These are phyloP conservation scores for Bretziella fagacearum DNA, from an alignment of 2,329 filamentous ascomycete species.

Conservation along the genomic window DNA sequence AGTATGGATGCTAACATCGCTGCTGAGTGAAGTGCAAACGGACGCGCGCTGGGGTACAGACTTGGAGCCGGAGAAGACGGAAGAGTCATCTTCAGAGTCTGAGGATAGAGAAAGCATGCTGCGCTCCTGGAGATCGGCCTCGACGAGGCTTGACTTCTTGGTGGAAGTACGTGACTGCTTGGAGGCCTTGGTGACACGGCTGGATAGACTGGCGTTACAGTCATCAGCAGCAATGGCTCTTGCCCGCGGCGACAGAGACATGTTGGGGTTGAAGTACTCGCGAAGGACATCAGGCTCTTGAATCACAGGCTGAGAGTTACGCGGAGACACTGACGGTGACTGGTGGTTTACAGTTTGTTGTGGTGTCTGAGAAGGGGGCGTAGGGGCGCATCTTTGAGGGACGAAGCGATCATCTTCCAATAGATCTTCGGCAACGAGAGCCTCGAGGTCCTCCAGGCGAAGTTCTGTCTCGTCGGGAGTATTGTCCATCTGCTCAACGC, in stretches of 20 bases:
- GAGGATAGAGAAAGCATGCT: conserved; percentile 41
- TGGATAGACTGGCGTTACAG: conserved; percentile 36
- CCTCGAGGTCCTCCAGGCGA: conserved; percentile 11
- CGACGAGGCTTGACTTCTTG: conserved; percentile 27
- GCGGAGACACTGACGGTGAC: conserved; percentile 15
- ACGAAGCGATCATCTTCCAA: conserved; percentile 8
- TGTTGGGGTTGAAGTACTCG: conserved; percentile 10
- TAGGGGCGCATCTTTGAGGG: conserved; percentile 1
- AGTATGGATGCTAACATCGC: conserved; percentile 9
- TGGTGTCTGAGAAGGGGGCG: neutral
- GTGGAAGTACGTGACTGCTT: conserved; percentile 33
- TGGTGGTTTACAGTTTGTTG: neutral
- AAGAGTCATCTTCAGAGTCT: conserved; percentile 36
- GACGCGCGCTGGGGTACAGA: conserved; percentile 12
- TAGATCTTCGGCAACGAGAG: conserved; percentile 6
- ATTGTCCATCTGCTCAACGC: conserved; percentile 14
- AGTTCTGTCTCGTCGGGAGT: conserved; percentile 13
- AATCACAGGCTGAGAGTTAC: conserved; percentile 12
- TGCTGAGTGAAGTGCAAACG: conserved; percentile 13
- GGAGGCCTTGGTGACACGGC: conserved; percentile 37
- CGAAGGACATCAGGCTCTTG: neutral
- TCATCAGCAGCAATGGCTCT: conserved; percentile 18
- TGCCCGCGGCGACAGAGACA: conserved; percentile 3
- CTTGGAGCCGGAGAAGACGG: conserved; percentile 12
- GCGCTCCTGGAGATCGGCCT: conserved; percentile 35